Base-by-base conservation (phyloP, 805 yeast genomes). In the Ogataea parapolymorpha region DNA sequence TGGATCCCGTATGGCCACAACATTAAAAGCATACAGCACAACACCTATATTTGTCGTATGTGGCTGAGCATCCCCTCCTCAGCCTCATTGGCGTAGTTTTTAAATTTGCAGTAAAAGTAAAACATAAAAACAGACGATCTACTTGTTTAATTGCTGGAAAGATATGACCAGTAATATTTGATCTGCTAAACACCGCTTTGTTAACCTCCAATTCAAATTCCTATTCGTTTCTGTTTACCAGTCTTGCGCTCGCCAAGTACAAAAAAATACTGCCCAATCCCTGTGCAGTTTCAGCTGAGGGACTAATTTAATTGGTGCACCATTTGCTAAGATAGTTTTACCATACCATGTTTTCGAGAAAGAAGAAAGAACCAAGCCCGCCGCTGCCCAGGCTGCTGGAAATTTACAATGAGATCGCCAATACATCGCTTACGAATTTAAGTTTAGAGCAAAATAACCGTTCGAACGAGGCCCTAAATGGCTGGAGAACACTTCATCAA, bases 401-500 rank as follows among this genome's bases (percentile, higher is more conserved):
- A 37, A 59, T 82, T 1, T 83, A 82, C 59, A 73, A 77, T 48
- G 83, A 78, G 44, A 69, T 77, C 36, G 83, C 86, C 36, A 76
- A 76, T 51, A 69, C 67, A 44, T 72, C 86, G 4, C 68, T 83
- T 37, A 67, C 71, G 45, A 77, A 80, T 58, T 55, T 80, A 36
- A 68, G 77, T 3, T 56, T 79, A 14, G 89, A 84, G 52, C 82
- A 82, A 44, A 65, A 67, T 14, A 67, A 71, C 25, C 69, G 73
- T 15, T 59, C 70, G 32, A 74, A 69, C 36, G 77, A 73, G 13
- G 84, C 89, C 2, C 61, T 82, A 15, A 76, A 74, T 44, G 90
- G 90, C 2, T 83, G 91, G 90, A 82, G 79, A 49, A 67, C 79
- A 2, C 61, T 85, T n/a, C 86, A 80, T 47, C 78, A 85, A 2